phyloP scores from a whole-genome alignment of 108 stramenopile species.

The Skeletonema tropicum region DNA sequence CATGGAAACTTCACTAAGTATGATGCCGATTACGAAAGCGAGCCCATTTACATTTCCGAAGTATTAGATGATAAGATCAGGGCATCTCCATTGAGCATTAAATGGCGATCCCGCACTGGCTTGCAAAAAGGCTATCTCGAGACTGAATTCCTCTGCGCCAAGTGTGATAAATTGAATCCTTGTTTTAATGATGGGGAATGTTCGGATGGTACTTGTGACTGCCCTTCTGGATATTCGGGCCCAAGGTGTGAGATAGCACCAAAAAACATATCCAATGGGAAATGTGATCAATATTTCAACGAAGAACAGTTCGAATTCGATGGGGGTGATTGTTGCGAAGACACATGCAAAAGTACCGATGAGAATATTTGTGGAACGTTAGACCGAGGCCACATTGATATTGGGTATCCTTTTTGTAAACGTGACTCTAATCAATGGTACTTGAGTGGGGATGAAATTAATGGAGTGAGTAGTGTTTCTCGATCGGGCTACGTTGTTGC shows the following conservation, averaged over 20 bases:
- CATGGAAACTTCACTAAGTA: background rate
- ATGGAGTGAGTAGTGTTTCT: no score
- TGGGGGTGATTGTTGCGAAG: slow-evolving; percentile 17
- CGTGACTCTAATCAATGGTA: background rate
- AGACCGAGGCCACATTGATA: background rate
- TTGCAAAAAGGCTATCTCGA: background rate
- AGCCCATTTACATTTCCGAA: background rate
- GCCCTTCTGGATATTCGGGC: background rate
- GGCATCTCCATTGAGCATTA: background rate
- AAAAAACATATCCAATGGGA: background rate
- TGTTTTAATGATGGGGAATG: background rate
- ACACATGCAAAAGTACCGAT: background rate
- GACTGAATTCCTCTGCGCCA: background rate
- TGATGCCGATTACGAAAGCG: background rate
- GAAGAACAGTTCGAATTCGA: background rate
- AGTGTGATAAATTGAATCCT: background rate
- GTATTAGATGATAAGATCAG: background rate
- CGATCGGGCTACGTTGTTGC: background rate
- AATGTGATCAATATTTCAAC: slow-evolving; percentile 1
- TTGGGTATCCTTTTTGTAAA: background rate
- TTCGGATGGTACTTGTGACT: background rate
- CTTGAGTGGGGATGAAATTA: no score
- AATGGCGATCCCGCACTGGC: no score
- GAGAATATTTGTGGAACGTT: slow-evolving; percentile 15
- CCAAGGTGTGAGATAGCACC: background rate